Base-by-base conservation (phyloP, 2,329 filamentous ascomycete genomes). In the Alternaria gansuensis region DNA sequence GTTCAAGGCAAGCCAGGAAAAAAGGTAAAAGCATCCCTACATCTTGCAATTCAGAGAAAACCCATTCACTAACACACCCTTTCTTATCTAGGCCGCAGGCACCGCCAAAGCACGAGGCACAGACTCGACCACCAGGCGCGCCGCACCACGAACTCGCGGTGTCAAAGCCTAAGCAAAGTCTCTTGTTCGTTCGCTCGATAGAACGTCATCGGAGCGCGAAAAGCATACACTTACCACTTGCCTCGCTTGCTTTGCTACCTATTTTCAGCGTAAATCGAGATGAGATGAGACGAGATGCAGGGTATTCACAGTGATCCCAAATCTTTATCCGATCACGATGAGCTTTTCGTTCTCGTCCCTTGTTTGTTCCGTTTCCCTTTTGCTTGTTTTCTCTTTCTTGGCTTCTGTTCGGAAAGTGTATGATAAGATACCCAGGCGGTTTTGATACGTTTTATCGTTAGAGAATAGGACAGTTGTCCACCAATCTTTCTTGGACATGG, bases 1-100 rank as follows among this genome's bases (percentile, higher is more conserved):
- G 60, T 69, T 3, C 60, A 69, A 43, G 69, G 63, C 2, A 70
- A 70, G 64, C 67, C 68, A 0, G 72, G 54, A 13, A 75, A 75
- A 63, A 73, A 74, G 67, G 72, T 70, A 71, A 44, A 64, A 59
- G 33, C 13, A 44, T 44, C 14, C 5, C 4, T 46, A 21, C 14
- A 1, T 7, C 1, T 43, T 28, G 14, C 2, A 13, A 21, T 11
- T 34, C 3, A 48, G 31, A 24, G 17, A 26, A 26, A 8, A 4
- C 5, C 0, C 29, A 21, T 34, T 11, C 11, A 4, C 53, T 57
- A 52, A 60, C n/a, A 7, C 28, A 17, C 39, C 11, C 8, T 4
- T 4, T 48, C 4, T 23, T 40, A 24, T 28, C 3, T 26, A 63
- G 61, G 62, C 62, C 36, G 62, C 62, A 17, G 62, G 55, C 24